Base-by-base conservation (phyloP, 805 yeast species). In the Suhomyces sp. region DNA sequence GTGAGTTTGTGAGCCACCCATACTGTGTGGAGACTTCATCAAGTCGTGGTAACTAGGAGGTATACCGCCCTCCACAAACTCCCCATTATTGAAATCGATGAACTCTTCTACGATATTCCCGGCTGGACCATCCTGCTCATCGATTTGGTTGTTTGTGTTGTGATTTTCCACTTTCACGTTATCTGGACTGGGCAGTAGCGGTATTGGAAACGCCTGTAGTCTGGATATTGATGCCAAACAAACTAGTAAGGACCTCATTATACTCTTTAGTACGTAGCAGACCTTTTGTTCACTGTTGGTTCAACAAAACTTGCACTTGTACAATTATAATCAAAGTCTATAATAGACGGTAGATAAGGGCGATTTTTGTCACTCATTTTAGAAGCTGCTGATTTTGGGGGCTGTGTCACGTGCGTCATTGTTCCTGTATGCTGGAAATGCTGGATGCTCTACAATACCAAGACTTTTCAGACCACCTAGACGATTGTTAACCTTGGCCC, bases 201-300 rank as follows among this genome's bases (percentile, higher is more conserved):
- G 12, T 8, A 48, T 42, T 13, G 51, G 51, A 31, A 48, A 19
- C 29, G 51, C 51, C 22, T 38, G 17, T 10, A 17, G 29, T 17
- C 47, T 42, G 33, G 26, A 38, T 36, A 47, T 13, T 5, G 36
- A 24, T 13, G 49, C 29, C 13, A 47, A 17, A 22, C 41, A 33
- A 15, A 47, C 9, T 13, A 47, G 24, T 12, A 36, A 31, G 19
- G 19, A 17, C 13, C 17, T 42, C 46, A 42, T 42, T 42, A 42
- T 42, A 15, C 22, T 38, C 42, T 38, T 13, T 17, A 38, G 36
- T 33, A 38, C 42, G 42, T 38, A 38, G 36, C 17, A 8, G 7
- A 10, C 13, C 31, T 29, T 29, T 17, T 33, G 7, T 33, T n/a
- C 9, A 33, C 36, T n/a, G n/a, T 33, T 17, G n/a, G 15, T 31